A percentile compares a stretch with the other conserved stretches of the same genome.
phyloP scores from a whole-genome alignment of 2,329 filamentous ascomycete species.

The Pseudogymnoascus sp. region DNA sequence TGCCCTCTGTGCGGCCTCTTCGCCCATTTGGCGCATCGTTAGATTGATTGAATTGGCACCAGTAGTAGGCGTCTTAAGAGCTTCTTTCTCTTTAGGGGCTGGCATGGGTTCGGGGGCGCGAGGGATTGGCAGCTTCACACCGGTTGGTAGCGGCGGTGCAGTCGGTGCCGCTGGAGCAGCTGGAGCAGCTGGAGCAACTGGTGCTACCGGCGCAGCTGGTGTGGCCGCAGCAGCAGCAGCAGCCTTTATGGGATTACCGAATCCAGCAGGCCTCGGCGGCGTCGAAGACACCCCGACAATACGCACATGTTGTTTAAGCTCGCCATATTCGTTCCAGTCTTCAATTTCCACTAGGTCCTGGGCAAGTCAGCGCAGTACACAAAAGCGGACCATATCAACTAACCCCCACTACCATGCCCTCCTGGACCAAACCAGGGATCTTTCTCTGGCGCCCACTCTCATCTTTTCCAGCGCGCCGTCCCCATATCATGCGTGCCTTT shows the following conservation, averaged over 20 bases:
- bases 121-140: neutral
- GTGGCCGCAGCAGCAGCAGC: slow-evolving; percentile 17
- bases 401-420: slow-evolving; percentile 77
- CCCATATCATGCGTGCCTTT: slow-evolving; percentile 81
- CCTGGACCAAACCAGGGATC: slow-evolving; percentile 81
- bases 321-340: slow-evolving; percentile 98
- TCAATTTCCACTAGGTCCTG: slow-evolving; percentile 91
- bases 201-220: slow-evolving; percentile 27
- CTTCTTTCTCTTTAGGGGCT: slow-evolving; percentile 15
- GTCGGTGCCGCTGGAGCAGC: slow-evolving; percentile 18
- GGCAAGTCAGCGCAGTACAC: slow-evolving; percentile 10
- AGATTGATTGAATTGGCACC: slow-evolving; percentile 28
- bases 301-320: slow-evolving; percentile 77
- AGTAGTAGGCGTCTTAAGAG: slow-evolving; percentile 15
- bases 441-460: slow-evolving; percentile 57
- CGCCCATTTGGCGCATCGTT: slow-evolving; percentile 47
- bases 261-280: slow-evolving; percentile 29
- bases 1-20: slow-evolving; percentile 58
- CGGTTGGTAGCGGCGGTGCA: slow-evolving; percentile 15
- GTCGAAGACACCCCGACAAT: slow-evolving; percentile 36
- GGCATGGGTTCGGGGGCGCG: slow-evolving; percentile 19
- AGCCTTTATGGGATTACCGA: slow-evolving; percentile 10
- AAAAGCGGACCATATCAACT: slow-evolving; percentile 30
- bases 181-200: slow-evolving; percentile 21
- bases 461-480: slow-evolving; percentile 69